Percentiles rank a stretch among this genome's conserved stretches.
These are phyloP conservation scores for Turnera subulata DNA, from an alignment of 345 rosid genomes.

Conservation along the genomic window DNA sequence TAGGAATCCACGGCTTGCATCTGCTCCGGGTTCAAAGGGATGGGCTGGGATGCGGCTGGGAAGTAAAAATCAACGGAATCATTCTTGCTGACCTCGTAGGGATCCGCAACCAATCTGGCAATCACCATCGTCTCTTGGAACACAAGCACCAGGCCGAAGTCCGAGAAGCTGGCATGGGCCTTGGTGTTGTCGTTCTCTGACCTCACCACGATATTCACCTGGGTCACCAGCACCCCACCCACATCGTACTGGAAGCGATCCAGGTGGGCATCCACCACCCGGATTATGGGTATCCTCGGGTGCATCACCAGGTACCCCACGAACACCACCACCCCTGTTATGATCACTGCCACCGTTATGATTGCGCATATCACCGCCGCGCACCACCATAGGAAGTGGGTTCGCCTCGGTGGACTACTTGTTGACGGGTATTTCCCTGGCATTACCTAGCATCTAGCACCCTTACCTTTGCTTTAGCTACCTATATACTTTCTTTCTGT, in stretches of 20 bases:
- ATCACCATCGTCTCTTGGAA: conserved; percentile 46
- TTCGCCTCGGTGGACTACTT: conserved; percentile 15
- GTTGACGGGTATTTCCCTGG: no score
- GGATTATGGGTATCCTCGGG: conserved; percentile 69
- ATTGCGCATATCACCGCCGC: conserved; percentile 70
- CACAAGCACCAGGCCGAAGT: conserved; percentile 30
- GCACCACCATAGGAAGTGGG: conserved; percentile 65
- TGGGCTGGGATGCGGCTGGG: conserved; percentile 50
- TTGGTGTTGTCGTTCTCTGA: conserved; percentile 63
- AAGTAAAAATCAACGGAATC: conserved; percentile 31
- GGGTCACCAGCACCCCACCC: conserved; percentile 52
- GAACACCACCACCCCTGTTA: conserved; percentile 57
- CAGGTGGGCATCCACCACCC: conserved; percentile 54
- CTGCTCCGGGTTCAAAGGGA: conserved; percentile 48
- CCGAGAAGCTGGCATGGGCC: conserved; percentile 62
- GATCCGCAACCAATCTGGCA: conserved; percentile 37
- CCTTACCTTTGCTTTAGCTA: no score
- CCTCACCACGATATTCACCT: conserved; percentile 45
- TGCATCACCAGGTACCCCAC: conserved; percentile 68
- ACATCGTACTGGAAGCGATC: conserved; percentile 37
- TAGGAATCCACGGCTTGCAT: conserved; percentile 33
- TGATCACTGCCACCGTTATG: conserved; percentile 52
- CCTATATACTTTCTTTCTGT: no score
- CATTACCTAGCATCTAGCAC: no score
- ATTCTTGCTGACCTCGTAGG: conserved; percentile 67